These are phyloP conservation scores for Nosema granulosis DNA, from an alignment of 371 early-diverging fungal genomes.

Conservation along the genomic window DNA sequence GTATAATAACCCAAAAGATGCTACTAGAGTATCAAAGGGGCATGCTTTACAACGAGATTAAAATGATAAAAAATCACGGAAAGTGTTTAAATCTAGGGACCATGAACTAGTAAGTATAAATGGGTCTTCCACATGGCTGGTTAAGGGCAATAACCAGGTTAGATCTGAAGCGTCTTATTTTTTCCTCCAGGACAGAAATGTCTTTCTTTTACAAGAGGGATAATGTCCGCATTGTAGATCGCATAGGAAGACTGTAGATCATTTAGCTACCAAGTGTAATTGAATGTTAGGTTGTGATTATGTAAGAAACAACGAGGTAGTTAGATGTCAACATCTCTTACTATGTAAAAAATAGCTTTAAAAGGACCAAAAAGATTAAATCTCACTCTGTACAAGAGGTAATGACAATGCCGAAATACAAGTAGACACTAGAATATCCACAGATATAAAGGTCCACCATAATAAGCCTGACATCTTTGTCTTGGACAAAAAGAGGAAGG, in stretches of 20 bases:
- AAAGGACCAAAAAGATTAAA: background rate
- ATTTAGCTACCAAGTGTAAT: background rate
- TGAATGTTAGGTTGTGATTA: background rate
- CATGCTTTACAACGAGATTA: background rate
- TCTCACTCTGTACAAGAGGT: background rate
- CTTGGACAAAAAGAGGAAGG: background rate
- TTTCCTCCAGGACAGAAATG: background rate
- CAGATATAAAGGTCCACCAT: background rate
- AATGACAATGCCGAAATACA: background rate
- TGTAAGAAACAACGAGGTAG: background rate
- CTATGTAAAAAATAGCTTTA: background rate
- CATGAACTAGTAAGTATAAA: background rate
- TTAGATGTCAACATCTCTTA: background rate
- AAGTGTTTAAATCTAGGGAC: background rate
- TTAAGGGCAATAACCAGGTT: background rate
- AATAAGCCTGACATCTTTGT: background rate
- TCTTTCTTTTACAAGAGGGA: background rate
- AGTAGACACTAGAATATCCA: background rate
- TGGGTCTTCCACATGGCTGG: background rate
- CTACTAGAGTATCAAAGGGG: background rate
- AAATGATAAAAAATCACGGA: background rate
- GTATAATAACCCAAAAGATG: background rate
- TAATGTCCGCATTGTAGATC: background rate
- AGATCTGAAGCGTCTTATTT: background rate
- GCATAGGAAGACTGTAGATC: background rate